phyloP scores from a whole-genome alignment of 129 eudicot species.

The Heracleum sosnowskyi region DNA sequence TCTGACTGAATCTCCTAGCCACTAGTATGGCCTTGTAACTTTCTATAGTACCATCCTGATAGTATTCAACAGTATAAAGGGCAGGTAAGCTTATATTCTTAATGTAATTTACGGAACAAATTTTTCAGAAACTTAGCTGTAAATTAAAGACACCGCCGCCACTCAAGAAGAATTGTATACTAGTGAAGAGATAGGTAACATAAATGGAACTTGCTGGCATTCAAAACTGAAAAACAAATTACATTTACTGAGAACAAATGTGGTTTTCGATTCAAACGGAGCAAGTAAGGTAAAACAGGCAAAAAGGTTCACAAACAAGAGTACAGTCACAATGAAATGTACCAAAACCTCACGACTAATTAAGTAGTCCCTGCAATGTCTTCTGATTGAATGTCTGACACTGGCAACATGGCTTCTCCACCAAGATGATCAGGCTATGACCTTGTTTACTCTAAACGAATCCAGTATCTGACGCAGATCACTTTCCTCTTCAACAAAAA shows the following conservation, averaged over 20 bases:
- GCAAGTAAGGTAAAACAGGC: neutral
- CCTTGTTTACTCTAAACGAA: conserved; percentile 82
- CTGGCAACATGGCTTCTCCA: neutral
- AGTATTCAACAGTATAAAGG: neutral
- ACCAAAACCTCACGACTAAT: neutral
- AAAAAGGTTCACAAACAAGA: neutral
- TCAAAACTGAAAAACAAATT: neutral
- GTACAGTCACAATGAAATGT: neutral
- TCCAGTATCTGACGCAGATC: conserved; percentile 81
- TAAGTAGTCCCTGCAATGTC: neutral
- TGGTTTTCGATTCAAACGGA: neutral
- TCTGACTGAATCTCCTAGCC: too few species aligned
- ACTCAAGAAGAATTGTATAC: neutral
- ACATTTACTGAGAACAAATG: neutral
- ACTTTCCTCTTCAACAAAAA: conserved; percentile 64
- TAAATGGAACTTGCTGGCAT: neutral
- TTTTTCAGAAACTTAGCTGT: neutral
- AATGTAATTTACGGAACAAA: neutral
- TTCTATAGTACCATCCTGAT: too few species aligned
- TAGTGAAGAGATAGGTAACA: neutral
- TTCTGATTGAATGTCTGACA: neutral
- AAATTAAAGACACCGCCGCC: neutral
- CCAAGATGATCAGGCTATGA: conserved; percentile 31
- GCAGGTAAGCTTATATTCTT: neutral
- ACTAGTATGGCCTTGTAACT: too few species aligned